phyloP scores from a whole-genome alignment of 768 basidiomycete species.

The Trametes cingulata region DNA sequence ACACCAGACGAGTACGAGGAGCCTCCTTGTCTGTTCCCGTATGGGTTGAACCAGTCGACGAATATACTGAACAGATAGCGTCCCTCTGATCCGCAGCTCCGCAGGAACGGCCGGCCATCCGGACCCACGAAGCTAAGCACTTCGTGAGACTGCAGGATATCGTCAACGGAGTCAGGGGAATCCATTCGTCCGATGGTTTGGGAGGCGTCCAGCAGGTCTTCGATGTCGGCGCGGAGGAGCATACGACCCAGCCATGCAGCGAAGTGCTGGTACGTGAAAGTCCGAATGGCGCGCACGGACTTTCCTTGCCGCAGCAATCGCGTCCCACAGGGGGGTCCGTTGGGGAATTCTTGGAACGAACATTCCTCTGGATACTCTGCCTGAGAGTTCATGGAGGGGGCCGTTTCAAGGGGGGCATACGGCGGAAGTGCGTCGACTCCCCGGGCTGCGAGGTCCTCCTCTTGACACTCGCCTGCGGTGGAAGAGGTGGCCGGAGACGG shows the following conservation, averaged over 20 bases:
- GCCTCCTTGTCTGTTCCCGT: not conserved
- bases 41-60: conserved; percentile 18
- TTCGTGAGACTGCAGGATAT: not conserved
- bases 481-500: no score
- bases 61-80: not conserved
- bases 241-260: not conserved
- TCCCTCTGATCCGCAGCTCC: not conserved
- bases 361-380: not conserved
- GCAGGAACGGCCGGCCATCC: not conserved
- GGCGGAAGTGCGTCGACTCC: not conserved
- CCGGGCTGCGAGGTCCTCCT: no score
- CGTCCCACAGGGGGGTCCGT: not conserved
- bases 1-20: conserved; percentile 23
- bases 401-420: no score
- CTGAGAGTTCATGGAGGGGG: no score
- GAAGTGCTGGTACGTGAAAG: not conserved
- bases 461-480: no score
- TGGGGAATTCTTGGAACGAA: not conserved
- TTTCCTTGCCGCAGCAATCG: not conserved
- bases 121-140: not conserved
- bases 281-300: not conserved
- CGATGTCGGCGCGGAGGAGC: not conserved
- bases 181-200: not conserved
- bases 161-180: not conserved
- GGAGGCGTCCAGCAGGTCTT: not conserved